A percentile compares a stretch with the other conserved stretches of the same genome.
Evolutionary conservation across 2,329 filamentous ascomycete genomes (phyloP).

Genomic region (Dothistroma pini): DNA sequence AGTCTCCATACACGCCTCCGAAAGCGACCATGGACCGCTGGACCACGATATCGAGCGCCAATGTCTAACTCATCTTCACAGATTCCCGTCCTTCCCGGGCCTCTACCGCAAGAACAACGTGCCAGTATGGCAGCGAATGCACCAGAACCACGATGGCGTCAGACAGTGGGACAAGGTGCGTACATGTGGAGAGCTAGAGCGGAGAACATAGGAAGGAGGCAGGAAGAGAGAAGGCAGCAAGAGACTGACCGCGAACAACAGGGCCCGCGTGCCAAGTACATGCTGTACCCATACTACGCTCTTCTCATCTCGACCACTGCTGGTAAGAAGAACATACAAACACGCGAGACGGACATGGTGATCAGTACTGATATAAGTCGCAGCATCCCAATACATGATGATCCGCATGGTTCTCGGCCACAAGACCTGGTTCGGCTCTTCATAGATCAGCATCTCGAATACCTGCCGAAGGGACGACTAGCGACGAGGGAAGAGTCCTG

Average conservation of each 20-base stretch:
- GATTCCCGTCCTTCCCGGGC: slow-evolving; percentile 31
- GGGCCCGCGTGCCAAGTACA: slow-evolving; percentile 61
- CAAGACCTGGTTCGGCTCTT: slow-evolving; percentile 63
- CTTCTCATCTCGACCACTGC: slow-evolving; percentile 41
- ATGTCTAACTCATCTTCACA: slow-evolving; percentile 12
- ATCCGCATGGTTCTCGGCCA: slow-evolving; percentile 69
- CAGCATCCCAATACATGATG: slow-evolving; percentile 64
- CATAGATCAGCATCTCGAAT: not conserved
- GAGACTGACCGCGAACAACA: slow-evolving; percentile 36
- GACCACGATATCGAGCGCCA: not conserved
- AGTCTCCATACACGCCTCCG: slow-evolving; percentile 20
- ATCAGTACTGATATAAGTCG: not conserved
- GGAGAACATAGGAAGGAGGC: not conserved
- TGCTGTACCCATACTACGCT: slow-evolving; percentile 66
- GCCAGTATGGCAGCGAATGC: slow-evolving; percentile 68
- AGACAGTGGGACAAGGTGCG: slow-evolving; percentile 77
- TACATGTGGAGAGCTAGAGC: slow-evolving; percentile 22
- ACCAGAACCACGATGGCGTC: slow-evolving; percentile 69
- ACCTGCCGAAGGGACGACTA: not conserved
- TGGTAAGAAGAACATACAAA: slow-evolving; percentile 49
- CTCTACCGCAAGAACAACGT: slow-evolving; percentile 74
- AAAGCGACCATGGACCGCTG: not conserved
- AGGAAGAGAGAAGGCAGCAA: slow-evolving; percentile 2
- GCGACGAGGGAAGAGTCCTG: not conserved
- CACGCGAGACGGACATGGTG: not conserved